Percentiles rank a stretch among this genome's conserved stretches.
phyloP scores from a whole-genome alignment of 176 grass and related monocot genomes.

The Guadua angustifolia region DNA sequence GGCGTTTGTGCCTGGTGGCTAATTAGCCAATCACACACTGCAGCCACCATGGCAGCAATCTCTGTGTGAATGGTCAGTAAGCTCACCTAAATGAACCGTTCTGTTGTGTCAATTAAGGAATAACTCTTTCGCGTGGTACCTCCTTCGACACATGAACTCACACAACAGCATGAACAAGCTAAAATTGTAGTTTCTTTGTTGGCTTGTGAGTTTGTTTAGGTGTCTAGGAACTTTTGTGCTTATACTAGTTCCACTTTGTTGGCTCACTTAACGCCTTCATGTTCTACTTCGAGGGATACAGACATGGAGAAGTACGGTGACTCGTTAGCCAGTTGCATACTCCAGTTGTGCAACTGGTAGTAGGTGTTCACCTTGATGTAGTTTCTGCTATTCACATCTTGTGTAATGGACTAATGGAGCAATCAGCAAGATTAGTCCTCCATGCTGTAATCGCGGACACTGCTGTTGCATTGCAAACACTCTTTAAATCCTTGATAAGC shows the following conservation, averaged over 20 bases:
- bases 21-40: slow-evolving; percentile 66
- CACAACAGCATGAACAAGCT: background rate
- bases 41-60: slow-evolving; percentile 31
- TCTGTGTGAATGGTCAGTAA: slow-evolving; percentile 72
- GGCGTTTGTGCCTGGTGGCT: slow-evolving; percentile 40
- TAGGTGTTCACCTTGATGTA: slow-evolving; percentile 28
- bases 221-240: background rate
- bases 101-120: slow-evolving; percentile 50
- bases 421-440: slow-evolving; percentile 1
- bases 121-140: background rate
- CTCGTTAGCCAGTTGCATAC: slow-evolving; percentile 10
- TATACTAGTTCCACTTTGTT: background rate
- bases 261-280: background rate
- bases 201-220: background rate
- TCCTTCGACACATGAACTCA: slow-evolving; percentile 43
- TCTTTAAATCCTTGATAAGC: background rate
- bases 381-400: background rate
- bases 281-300: background rate
- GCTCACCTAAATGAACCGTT: slow-evolving; percentile 49
- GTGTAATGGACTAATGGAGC: slow-evolving; percentile 16
- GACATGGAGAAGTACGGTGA: background rate
- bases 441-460: background rate
- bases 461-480: background rate
- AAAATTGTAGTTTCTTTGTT: background rate
- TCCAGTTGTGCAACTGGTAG: slow-evolving; percentile 31